Percentiles rank a stretch among this genome's conserved stretches.
Conservation (phyloP, 192 early-diverging fungal species). For the Podila minutissima region DNA sequence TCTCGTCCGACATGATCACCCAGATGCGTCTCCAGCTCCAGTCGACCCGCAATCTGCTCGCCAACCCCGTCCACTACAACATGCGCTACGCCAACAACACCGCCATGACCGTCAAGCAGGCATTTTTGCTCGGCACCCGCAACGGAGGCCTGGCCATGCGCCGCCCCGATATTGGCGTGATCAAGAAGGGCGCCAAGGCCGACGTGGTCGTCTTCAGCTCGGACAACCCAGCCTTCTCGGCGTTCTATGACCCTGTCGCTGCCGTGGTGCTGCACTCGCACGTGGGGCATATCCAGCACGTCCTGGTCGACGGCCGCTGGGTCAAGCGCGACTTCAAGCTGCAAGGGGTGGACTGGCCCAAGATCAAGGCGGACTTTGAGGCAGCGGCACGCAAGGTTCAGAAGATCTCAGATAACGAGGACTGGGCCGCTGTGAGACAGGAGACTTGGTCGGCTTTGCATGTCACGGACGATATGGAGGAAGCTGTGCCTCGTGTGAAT, state of each 20-base stretch:
- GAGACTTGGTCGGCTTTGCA: no score
- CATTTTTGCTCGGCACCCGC: neutral
- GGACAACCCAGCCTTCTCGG: conserved; percentile 2
- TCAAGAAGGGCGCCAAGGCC: conserved; percentile 13
- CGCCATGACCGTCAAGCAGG: conserved; percentile 9
- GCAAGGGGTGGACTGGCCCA: neutral
- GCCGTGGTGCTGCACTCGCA: conserved; percentile 5
- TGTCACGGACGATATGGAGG: no score
- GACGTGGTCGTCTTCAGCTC: conserved; percentile 5
- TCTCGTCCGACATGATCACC: conserved; percentile 6
- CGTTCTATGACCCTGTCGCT: conserved; percentile 3
- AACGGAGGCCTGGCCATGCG: conserved; percentile 7
- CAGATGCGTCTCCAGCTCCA: conserved; percentile 13
- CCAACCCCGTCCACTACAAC: conserved; percentile 1
- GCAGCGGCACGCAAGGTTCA: neutral
- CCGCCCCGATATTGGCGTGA: conserved; percentile 3
- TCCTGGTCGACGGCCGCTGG: conserved; percentile 1
- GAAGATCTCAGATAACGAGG: neutral
- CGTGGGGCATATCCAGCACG: neutral
- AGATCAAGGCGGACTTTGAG: neutral
- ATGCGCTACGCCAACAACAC: conserved; percentile 2
- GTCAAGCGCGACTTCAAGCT: conserved; percentile 4
- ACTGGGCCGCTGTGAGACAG: neutral
- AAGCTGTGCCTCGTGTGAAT: no score
- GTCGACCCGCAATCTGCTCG: neutral